Base-by-base conservation (phyloP, 805 yeast species). In the Saccharomycopsis malanga region DNA sequence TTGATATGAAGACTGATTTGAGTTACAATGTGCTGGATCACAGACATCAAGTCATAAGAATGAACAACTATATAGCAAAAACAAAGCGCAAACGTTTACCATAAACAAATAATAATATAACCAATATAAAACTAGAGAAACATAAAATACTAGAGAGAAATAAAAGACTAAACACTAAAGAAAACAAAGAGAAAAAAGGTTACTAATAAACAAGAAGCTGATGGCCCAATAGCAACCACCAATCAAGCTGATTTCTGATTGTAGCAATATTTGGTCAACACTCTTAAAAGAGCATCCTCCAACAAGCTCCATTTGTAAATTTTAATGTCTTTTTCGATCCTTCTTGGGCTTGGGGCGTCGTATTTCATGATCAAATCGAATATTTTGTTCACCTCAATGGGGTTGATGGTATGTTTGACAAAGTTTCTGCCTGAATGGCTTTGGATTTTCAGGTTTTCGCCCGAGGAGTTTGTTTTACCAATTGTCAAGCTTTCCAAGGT, bases 301-400 rank as follows among this genome's bases (percentile, higher is more conserved):
- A 81, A 61, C 38, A 70, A 67, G 18, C 59, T 56, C 87, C 87
- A 81, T 22, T 67, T 66, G 56, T 81, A 76, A 3, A 81, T 85
- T 57, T 81, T 81, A 50, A 81, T 73, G 57, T 80, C 84, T 58
- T 81, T 81, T 55, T 79, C 87, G 39, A 81, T 81, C 53, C 79
- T 79, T 36, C 87, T 64, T 4, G 87, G 87, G 53, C 77, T 68
- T 2, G 87, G 87, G 47, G 69, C 69, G 24, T 73, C 74, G 67
- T 74, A 81, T 27, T 69, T 62, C 87, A 81, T 81, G 32, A 81
- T 71, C 42, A 72, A 54, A 58, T 65, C 58, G 58, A 73, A 74
- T 44, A 73, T 68, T 23, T 59, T 10, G 61, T 35, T 37, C 5
- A 45, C 42, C 17, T 44, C 45, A 12, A 30, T 30, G 4, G 53